These are phyloP conservation scores for Agaricus sinodeliciosus DNA, from an alignment of 768 basidiomycete genomes.

Conservation along the genomic window DNA sequence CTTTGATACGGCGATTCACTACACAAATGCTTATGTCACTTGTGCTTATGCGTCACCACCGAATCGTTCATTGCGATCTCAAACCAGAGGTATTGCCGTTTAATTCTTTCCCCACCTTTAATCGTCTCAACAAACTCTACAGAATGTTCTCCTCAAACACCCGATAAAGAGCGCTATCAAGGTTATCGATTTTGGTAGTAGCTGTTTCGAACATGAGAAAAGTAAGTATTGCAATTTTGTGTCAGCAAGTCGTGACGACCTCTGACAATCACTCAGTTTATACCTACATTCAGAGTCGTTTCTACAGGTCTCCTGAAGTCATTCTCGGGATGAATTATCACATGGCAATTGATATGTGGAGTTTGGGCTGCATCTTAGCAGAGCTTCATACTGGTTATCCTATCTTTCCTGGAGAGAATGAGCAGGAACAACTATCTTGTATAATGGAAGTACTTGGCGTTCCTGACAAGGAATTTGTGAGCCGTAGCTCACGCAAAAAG, in stretches of 20 bases:
- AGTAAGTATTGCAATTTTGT: slow-evolving; percentile 44
- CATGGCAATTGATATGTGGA: slow-evolving; percentile 99
- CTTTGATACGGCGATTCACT: slow-evolving; percentile 92
- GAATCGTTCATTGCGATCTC: slow-evolving; percentile 96
- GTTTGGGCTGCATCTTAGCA: slow-evolving; percentile 94
- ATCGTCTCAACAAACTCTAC: background rate
- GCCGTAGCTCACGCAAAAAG: slow-evolving; percentile 88
- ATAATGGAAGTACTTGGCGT: slow-evolving; percentile 99
- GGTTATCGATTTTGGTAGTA: slow-evolving; percentile 98
- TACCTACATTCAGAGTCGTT: slow-evolving; percentile 98
- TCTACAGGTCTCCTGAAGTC: slow-evolving; percentile 99
- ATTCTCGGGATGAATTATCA: slow-evolving; percentile 99
- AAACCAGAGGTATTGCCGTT: slow-evolving; percentile 77
- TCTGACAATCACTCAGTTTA: slow-evolving; percentile 59
- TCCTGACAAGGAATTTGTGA: slow-evolving; percentile 92
- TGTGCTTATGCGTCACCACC: slow-evolving; percentile 91
- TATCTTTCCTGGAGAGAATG: slow-evolving; percentile 98
- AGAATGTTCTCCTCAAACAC: slow-evolving; percentile 94
- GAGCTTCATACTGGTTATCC: slow-evolving; percentile 97
- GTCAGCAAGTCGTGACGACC: background rate
- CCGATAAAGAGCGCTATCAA: slow-evolving; percentile 96
- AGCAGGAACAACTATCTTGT: slow-evolving; percentile 95
- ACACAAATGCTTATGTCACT: slow-evolving; percentile 92
- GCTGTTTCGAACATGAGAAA: slow-evolving; percentile 97
- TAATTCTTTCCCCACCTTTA: background rate